A percentile compares a stretch with the other conserved stretches of the same genome.
phyloP scores from a whole-genome alignment of 2,329 filamentous ascomycete species.

The Microdochium bolleyi region DNA sequence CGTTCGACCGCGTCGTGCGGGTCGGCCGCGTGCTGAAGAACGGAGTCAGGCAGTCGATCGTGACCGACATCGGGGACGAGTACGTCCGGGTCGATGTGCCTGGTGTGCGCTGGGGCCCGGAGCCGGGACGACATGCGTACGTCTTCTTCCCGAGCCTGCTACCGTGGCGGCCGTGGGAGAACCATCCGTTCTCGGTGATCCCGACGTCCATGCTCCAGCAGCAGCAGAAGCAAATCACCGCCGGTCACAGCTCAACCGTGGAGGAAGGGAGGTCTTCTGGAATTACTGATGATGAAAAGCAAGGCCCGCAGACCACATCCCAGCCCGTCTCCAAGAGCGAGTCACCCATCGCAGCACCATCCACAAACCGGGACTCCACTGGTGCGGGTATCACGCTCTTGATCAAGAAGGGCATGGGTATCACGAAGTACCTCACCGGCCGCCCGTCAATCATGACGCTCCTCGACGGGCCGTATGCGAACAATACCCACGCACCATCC shows the following conservation, averaged over 20 bases:
- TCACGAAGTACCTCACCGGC: slow-evolving; percentile 21
- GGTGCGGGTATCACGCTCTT: slow-evolving; percentile 23
- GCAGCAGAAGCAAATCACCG: not conserved
- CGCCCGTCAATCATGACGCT: slow-evolving; percentile 22
- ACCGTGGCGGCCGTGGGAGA: slow-evolving; percentile 37
- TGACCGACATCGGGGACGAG: slow-evolving; percentile 23
- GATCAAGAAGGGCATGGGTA: slow-evolving; percentile 24
- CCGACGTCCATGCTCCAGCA: slow-evolving; percentile 13
- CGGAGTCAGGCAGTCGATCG: slow-evolving; percentile 24
- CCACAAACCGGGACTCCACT: not conserved
- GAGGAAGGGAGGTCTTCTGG: not conserved
- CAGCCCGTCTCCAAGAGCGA: not conserved
- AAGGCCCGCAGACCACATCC: not conserved
- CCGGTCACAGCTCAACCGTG: slow-evolving; percentile 1
- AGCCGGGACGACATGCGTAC: slow-evolving; percentile 30
- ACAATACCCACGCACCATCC: slow-evolving; percentile 15
- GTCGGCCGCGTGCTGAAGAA: slow-evolving; percentile 26
- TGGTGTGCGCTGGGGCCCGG: slow-evolving; percentile 23
- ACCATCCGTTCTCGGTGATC: slow-evolving; percentile 43
- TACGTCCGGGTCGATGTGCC: slow-evolving; percentile 32
- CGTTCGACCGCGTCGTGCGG: slow-evolving; percentile 34
- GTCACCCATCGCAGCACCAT: not conserved
- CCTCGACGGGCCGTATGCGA: slow-evolving; percentile 29
- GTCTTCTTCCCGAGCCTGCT: slow-evolving; percentile 39
- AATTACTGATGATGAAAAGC: not conserved